Conservation (phyloP, 352 stramenopile genomes). For the Globisporangium spinosum region DNA sequence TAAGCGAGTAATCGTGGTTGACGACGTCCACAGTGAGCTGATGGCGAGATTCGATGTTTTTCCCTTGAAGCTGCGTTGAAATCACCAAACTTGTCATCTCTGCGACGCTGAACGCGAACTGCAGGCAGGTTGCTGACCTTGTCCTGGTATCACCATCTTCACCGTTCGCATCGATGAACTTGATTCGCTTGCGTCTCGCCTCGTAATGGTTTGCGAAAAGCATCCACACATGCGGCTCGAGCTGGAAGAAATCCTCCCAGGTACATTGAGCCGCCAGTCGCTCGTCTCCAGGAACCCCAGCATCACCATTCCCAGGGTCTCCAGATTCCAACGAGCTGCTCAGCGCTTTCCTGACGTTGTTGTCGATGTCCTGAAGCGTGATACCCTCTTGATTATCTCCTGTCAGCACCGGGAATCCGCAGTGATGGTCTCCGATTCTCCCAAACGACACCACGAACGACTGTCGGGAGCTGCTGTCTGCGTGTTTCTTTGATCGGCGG, state of each 20-base stretch:
- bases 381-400: neutral
- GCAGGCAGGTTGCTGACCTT: neutral
- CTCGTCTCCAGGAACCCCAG: neutral
- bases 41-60: neutral
- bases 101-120: conserved; percentile 15
- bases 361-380: conserved; percentile 7
- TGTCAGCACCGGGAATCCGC: conserved; percentile 22
- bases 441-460: conserved; percentile 28
- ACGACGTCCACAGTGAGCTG: conserved; percentile 20
- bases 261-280: conserved; percentile 11
- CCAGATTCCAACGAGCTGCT: neutral
- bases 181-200: conserved; percentile 14
- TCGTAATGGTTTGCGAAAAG: conserved; percentile 19
- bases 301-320: neutral
- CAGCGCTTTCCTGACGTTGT: neutral
- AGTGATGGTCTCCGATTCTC: conserved; percentile 25
- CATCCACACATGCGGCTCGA: conserved; percentile 29
- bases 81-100: conserved; percentile 14
- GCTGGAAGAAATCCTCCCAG: conserved; percentile 26
- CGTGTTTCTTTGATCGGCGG: neutral
- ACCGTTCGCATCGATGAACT: neutral
- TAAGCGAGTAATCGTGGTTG: conserved; percentile 23
- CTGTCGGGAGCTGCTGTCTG: neutral
- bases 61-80: neutral
- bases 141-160: neutral